These are phyloP conservation scores for Elsinoe ampelina DNA, from an alignment of 2,329 filamentous ascomycete species.

Conservation along the genomic window DNA sequence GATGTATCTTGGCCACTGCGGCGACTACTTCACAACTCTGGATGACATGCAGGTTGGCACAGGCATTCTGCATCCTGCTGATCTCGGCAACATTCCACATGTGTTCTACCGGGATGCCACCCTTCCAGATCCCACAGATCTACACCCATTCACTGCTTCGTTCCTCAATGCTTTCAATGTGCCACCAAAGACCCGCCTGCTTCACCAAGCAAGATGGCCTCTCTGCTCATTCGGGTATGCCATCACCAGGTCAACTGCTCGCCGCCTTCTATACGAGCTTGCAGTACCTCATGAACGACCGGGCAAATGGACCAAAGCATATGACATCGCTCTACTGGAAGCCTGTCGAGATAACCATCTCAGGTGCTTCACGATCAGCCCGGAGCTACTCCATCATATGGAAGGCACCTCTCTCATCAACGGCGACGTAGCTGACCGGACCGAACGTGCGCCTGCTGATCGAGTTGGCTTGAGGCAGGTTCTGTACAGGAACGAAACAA, in stretches of 20 bases:
- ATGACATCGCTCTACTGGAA: slow-evolving; percentile 31
- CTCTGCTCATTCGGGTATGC: slow-evolving; percentile 38
- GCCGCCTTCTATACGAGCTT: slow-evolving; percentile 28
- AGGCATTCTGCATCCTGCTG: slow-evolving; percentile 27
- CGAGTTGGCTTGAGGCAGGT: slow-evolving; percentile 19
- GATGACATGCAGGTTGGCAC: slow-evolving; percentile 28
- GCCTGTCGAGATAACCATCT: slow-evolving; percentile 29
- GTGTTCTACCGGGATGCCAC: slow-evolving; percentile 30
- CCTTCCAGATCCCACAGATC: slow-evolving; percentile 27
- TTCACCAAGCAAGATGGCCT: slow-evolving; percentile 35
- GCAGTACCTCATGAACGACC: slow-evolving; percentile 29
- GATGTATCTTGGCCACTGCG: slow-evolving; percentile 36
- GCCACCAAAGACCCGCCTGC: slow-evolving; percentile 28
- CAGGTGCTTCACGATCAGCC: slow-evolving; percentile 28
- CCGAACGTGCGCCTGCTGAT: slow-evolving; percentile 24
- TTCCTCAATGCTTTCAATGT: slow-evolving; percentile 30
- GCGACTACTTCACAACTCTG: slow-evolving; percentile 29
- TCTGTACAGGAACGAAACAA: slow-evolving; percentile 20
- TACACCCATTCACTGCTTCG: slow-evolving; percentile 31
- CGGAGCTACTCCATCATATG: slow-evolving; percentile 33
- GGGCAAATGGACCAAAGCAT: slow-evolving; percentile 25
- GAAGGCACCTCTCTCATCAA: slow-evolving; percentile 31
- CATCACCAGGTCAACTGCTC: slow-evolving; percentile 30
- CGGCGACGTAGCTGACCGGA: slow-evolving; percentile 26
- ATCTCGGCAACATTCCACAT: slow-evolving; percentile 27